Base-by-base conservation (phyloP, 2,329 filamentous ascomycete species). In the Claviceps pusilla region DNA sequence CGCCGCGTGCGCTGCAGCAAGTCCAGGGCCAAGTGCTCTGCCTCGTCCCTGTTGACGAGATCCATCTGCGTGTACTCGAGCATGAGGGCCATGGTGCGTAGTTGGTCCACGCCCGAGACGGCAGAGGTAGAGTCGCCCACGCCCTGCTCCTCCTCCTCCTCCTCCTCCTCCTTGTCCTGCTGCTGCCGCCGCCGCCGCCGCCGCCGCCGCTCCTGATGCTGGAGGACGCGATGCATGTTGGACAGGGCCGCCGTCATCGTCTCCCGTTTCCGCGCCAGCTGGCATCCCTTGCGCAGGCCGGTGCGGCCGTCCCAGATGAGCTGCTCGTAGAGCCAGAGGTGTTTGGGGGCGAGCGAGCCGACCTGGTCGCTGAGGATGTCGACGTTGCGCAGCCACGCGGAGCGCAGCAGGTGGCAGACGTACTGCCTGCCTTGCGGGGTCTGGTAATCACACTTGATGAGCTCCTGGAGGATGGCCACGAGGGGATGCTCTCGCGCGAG, bases 61-160 rank as follows among this genome's bases (percentile, higher is more conserved):
- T 69, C 68, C 68, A 69, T 69, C 50, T 69, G 68, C 7, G 68
- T 69, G 48, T 69, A 69, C 51, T 69, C 68, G 1, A 69, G 59
- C 56, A 61, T 59, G 28, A 69, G 56, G 3, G 68, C 68, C 50
- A 68, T 64, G 12, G 68, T 60, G 37, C 68, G 60, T 19, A 69
- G 50, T 28, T 53, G 58, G 37, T 66, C 63, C 7, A 63, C 57
- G 28, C 59, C 58, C 43, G 57, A 55, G 7, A 55, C 58, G 11
- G 53, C 45, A 5, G 51, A 42, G 3, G 35, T 3, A 33, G 31
- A 33, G 31, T 33, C 31, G 31, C 51, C 53, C 28, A 55, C 50
- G 16, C 56, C 43, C 24, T 28, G 19, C 24, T 29, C 24, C 31
- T 33, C 24, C 24, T 24, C 24, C 24, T 24, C 24, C 24, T 24